phyloP scores from a whole-genome alignment of 75 land plant genomes.

The Picea sitchensis region DNA sequence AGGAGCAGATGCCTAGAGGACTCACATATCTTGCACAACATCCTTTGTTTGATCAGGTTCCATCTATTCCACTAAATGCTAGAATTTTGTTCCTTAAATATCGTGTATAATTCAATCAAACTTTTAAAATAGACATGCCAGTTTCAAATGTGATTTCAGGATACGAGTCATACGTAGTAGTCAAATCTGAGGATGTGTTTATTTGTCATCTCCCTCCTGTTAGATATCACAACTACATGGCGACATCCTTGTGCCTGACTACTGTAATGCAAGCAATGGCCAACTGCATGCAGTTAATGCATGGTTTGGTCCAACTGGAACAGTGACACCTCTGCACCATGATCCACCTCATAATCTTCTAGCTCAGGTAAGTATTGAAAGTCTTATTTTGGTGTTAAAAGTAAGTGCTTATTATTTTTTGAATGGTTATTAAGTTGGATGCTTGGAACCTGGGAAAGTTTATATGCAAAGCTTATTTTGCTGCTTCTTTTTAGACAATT shows the following conservation, averaged over 20 bases:
- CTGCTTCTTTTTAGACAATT: not conserved
- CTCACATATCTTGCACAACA: slow-evolving; percentile 96
- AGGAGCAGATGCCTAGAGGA: slow-evolving; percentile 17
- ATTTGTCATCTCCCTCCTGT: slow-evolving; percentile 5
- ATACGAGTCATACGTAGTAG: not conserved
- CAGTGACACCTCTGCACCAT: slow-evolving; percentile 95
- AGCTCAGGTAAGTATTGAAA: slow-evolving; percentile 60
- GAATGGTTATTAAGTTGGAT: not conserved
- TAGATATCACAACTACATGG: slow-evolving; percentile 77
- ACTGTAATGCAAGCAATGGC: slow-evolving; percentile 71
- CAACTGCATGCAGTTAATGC: slow-evolving; percentile 84
- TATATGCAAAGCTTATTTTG: no score
- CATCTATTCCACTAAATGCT: not conserved
- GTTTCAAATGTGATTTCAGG: not conserved
- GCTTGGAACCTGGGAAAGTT: not conserved
- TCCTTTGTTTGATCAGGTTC: slow-evolving; percentile 93
- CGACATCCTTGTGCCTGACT: slow-evolving; percentile 76
- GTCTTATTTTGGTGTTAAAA: not conserved
- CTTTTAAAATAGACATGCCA: not conserved
- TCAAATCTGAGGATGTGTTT: not conserved
- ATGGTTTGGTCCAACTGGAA: slow-evolving; percentile 98
- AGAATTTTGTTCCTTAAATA: not conserved
- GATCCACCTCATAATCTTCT: slow-evolving; percentile 97
- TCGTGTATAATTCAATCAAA: not conserved
- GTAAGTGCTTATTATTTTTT: not conserved